Base-by-base conservation (phyloP, 495 filamentous ascomycete genomes). In the Penicillium bialowiezense region DNA sequence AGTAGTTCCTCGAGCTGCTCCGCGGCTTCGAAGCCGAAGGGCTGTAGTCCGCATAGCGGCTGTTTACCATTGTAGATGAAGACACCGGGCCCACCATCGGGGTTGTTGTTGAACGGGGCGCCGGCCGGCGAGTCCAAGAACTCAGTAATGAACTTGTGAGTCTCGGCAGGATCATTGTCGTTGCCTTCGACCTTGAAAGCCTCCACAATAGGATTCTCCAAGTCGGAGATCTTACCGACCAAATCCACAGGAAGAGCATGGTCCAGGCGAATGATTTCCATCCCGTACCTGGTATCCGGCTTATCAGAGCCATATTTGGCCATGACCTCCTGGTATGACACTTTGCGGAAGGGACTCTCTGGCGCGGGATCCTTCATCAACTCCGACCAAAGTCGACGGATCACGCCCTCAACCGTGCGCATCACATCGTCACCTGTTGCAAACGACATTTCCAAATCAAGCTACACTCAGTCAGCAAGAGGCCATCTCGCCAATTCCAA, bases 391-490 rank as follows among this genome's bases (percentile, higher is more conserved):
- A 95, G 56, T 17, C 62, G 58, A 23, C 73, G 73, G 3, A 96
- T 71, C 3, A 95, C 70, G 5, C 62, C 55, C 58, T 95, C 87
- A 24, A 95, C 74, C 2, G 70, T 64, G 2, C 62, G 49, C 81
- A 91, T 93, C 1, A 98, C 88, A 55, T 88, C 80, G 17, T 85
- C 62, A 2, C 86, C 84, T 8, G 69, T 81, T 0, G 86, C 84
- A 63, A 95, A 98, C 5, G 85, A 79, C 85, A 95, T 90, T 65
- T 98, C 93, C 28, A 98, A 50, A 78, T 98, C 93, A 31, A 97
- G 79, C 87, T 91, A 54, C 8, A 19, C 0, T 38, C 5, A 35
- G n/a, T 59, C 8, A 58, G 40, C 32, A 50, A 14, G 15, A 13
- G 17, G 12, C 17, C 13, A 20, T 6, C 4, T 8, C 2, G 17